Base-by-base conservation (phyloP, 2,329 filamentous ascomycete species). In the Pseudopithomyces chartarum region DNA sequence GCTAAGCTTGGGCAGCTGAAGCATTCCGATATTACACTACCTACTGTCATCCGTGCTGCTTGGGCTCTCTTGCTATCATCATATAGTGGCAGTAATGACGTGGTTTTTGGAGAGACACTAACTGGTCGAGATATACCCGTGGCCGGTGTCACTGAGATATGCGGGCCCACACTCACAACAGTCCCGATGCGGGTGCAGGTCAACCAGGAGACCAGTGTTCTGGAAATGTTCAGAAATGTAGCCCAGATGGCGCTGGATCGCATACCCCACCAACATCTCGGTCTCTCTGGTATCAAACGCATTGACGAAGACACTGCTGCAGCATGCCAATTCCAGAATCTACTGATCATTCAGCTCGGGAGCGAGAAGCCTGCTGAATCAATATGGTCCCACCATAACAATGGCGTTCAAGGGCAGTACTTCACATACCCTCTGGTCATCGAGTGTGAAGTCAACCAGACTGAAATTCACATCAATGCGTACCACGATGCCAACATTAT, bases 271-370 rank as follows among this genome's bases (percentile, higher is more conserved):
- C 71, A 78, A 55, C 76, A 78, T 32, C 61, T 69, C 47, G 76
- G 76, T 8, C 62, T 76, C 36, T 70, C 75, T 19, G 68, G 75
- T 26, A 78, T 78, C 40, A 69, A 71, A 29, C 68, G 69, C 13
- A 66, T 77, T 12, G 85, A 82, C 63, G 74, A 79, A 1, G 84
- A 86, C 55, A 81, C 82, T 4, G 76, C 81, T 10, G 77, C 84
- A 56, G 84, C 84, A 2, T 86, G 84, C 63, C 81, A 85, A 59
- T 78, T 86, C 44, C 79, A 81, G 6, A 85, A 82, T 0, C 80
- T 84, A 7, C 69, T 87, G 1, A 81, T 85, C 0, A 78, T 87
- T 22, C 84, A 86, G 50, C 68, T 69, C 4, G 73, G 65, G 2
- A 60, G 61, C 6, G 63, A 66, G 29, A 46, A 66, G 34, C 59